Conservation (phyloP, 441 rosid genomes). For the Melastoma candidum region DNA sequence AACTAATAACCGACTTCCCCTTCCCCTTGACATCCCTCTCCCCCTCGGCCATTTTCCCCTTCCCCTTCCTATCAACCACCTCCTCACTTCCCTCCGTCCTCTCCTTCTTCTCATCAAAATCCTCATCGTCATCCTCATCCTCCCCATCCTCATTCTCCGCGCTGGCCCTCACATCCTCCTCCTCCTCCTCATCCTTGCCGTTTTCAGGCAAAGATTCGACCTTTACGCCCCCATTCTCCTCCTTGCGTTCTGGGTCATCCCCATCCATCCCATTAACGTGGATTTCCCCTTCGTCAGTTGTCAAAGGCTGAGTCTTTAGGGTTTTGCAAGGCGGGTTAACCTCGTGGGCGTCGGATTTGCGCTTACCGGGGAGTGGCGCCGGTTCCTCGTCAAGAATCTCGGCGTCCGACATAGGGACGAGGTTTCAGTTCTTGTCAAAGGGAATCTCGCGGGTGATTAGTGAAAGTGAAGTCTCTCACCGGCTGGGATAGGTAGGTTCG, state of each 20-base stretch:
- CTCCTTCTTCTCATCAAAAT: neutral
- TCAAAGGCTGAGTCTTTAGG: constrained; percentile 27
- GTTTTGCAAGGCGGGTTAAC: constrained; percentile 22
- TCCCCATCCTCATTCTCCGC: constrained; percentile 20
- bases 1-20: constrained; percentile 33
- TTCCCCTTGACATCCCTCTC: constrained; percentile 39
- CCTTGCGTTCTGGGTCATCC: constrained; percentile 1
- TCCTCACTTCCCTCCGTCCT: constrained; percentile 23
- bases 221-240: constrained; percentile 3
- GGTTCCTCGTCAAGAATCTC: constrained; percentile 28
- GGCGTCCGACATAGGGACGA: constrained; percentile 32
- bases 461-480: no score
- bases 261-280: neutral
- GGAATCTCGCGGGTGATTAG: neutral
- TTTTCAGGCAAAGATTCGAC: neutral
- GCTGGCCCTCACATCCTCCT: constrained; percentile 6
- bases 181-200: neutral
- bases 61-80: constrained; percentile 24
- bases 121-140: constrained; percentile 1
- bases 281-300: constrained; percentile 8
- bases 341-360: constrained; percentile 36
- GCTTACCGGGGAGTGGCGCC: constrained; percentile 45
- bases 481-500: no score
- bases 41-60: constrained; percentile 33
- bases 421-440: neutral